Evolutionary conservation across 1,139 yeast genomes (phyloP).

Genomic region (Geotrichum restrictum): DNA sequence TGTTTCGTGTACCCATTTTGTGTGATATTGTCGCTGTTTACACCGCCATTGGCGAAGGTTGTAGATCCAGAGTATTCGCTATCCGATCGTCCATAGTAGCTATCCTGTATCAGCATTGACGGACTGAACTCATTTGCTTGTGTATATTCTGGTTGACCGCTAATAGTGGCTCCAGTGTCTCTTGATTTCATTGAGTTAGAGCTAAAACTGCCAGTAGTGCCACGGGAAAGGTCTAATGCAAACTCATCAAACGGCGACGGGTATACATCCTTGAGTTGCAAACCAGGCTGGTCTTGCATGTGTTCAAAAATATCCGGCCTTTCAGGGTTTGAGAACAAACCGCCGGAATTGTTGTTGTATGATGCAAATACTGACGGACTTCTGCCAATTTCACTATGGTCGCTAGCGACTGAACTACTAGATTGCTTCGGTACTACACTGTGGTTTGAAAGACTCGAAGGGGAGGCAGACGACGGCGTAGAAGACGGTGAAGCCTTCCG

Average conservation of each 20-base stretch:
- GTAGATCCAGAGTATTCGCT: no score
- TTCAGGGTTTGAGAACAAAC: background rate
- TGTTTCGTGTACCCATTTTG: no score
- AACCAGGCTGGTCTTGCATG: background rate
- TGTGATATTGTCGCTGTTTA: no score
- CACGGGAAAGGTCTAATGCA: background rate
- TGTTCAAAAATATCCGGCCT: constrained; percentile 2
- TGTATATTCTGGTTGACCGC: background rate
- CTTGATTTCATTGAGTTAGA: no score
- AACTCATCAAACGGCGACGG: constrained; percentile 11
- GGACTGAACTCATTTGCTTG: background rate
- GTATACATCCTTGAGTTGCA: constrained; percentile 13
- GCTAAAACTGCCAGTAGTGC: background rate
- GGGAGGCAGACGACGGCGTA: constrained; percentile 4
- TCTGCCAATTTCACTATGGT: background rate
- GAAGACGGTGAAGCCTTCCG: constrained; percentile 3
- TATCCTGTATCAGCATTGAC: background rate
- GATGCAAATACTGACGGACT: no score
- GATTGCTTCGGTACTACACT: background rate
- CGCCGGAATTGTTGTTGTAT: no score
- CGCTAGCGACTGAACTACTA: background rate
- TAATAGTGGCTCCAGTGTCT: background rate
- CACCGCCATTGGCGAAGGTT: no score
- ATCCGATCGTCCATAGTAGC: background rate
- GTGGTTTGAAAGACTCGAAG: background rate